Evolutionary conservation across 2,329 filamentous ascomycete species (phyloP).

Genomic region (Colletotrichum kahawae): DNA sequence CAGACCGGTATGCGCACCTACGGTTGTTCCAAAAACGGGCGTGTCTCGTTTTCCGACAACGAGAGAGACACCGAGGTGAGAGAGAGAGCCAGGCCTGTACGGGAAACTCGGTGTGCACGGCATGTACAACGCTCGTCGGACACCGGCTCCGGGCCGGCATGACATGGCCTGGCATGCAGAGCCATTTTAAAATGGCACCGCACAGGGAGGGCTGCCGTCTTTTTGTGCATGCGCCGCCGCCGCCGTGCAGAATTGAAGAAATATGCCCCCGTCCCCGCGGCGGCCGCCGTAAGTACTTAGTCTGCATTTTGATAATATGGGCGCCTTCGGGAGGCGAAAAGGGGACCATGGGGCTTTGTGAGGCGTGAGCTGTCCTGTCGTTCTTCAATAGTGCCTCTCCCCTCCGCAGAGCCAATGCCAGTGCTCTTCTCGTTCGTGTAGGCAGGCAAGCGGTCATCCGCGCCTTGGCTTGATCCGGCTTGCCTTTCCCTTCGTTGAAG

Average conservation of each 20-base stretch:
- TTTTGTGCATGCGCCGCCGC: neutral
- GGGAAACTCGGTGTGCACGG: conserved; percentile 8
- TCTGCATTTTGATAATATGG: neutral
- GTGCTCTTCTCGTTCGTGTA: neutral
- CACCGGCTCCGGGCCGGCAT: conserved; percentile 1
- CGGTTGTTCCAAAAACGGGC: neutral
- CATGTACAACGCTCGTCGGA: conserved; percentile 5
- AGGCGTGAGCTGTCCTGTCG: neutral
- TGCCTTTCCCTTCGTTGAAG: neutral
- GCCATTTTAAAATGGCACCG: neutral
- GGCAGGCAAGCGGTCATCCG: neutral
- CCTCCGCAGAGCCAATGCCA: neutral
- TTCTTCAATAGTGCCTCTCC: neutral
- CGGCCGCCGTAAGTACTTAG: neutral
- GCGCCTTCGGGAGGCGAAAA: neutral
- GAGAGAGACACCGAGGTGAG: neutral
- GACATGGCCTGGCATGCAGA: neutral
- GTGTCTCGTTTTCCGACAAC: neutral
- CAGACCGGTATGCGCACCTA: neutral
- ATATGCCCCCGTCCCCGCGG: neutral
- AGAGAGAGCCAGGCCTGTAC: neutral
- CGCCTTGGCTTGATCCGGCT: neutral
- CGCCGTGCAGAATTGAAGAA: neutral
- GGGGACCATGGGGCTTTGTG: neutral
- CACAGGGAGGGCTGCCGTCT: neutral